These are phyloP conservation scores for Colletotrichum navitas DNA, from an alignment of 2,329 filamentous ascomycete genomes.

Conservation along the genomic window DNA sequence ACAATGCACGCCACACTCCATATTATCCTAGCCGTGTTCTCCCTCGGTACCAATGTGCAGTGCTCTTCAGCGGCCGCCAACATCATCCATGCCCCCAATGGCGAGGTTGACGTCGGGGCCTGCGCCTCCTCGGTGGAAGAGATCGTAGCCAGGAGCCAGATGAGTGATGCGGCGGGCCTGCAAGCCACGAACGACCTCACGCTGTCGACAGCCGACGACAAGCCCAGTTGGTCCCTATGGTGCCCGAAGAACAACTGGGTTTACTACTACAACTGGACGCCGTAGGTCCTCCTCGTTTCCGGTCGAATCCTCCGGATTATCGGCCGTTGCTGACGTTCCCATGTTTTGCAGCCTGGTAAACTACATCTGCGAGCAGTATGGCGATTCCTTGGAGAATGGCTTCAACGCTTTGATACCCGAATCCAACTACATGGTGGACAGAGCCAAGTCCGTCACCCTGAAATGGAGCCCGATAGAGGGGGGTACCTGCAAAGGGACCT, in stretches of 20 bases:
- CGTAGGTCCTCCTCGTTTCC: conserved; percentile 2
- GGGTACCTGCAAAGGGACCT: conserved; percentile 10
- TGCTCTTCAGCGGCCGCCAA: background rate
- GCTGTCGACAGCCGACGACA: background rate
- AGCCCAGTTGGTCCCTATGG: background rate
- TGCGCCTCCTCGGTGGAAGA: background rate
- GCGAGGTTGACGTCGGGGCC: background rate
- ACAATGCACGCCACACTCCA: background rate
- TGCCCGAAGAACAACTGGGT: conserved; percentile 19
- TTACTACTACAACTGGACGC: conserved; percentile 30
- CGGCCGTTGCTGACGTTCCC: background rate
- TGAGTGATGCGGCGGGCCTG: background rate
- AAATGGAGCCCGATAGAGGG: conserved; percentile 5
- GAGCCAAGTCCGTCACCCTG: conserved; percentile 12
- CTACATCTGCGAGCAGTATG: background rate
- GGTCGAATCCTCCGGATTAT: background rate
- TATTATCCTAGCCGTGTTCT: background rate
- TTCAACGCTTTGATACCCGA: conserved; percentile 6
- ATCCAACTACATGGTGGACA: background rate
- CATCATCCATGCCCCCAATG: no score
- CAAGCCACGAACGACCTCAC: background rate
- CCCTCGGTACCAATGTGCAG: background rate
- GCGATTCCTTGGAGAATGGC: background rate
- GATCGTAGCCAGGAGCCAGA: background rate
- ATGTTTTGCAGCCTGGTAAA: background rate